Percentiles rank a stretch among this genome's conserved stretches.
These are phyloP conservation scores for Eimeria brunetti DNA, from an alignment of 169 alveolate genomes.

Conservation along the genomic window DNA sequence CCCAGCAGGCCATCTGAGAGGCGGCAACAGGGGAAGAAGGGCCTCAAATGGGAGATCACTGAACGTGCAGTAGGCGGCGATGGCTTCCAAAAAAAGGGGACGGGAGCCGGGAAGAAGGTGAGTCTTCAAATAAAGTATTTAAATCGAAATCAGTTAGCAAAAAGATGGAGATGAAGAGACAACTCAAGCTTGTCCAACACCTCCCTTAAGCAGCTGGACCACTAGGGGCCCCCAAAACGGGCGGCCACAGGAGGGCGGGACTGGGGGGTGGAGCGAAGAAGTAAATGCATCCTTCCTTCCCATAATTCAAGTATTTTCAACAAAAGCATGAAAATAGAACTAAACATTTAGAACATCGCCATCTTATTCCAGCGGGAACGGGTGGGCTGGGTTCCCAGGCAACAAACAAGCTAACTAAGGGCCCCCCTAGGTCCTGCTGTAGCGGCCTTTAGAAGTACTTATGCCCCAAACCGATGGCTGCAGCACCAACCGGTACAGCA, in stretches of 20 bases:
- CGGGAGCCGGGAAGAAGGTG: background rate
- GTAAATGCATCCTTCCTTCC: background rate
- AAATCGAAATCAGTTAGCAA: background rate
- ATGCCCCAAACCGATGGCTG: background rate
- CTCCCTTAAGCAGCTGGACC: background rate
- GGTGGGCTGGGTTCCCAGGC: background rate
- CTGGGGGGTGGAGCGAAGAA: background rate
- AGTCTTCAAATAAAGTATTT: background rate
- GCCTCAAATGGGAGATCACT: background rate
- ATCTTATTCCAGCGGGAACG: background rate
- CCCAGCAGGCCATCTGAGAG: background rate
- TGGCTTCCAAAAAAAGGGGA: background rate
- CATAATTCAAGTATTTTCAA: background rate
- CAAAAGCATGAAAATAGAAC: background rate
- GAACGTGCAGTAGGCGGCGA: background rate
- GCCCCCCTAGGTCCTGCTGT: background rate
- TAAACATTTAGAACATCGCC: background rate
- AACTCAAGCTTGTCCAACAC: background rate
- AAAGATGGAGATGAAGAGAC: background rate
- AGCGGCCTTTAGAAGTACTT: background rate
- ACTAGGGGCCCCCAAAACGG: background rate
- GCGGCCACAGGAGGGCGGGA: background rate
- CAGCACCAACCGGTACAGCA: background rate
- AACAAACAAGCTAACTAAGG: background rate
- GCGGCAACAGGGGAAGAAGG: background rate